These are phyloP conservation scores for Chloris gayana DNA, from an alignment of 176 grass and related monocot genomes.

Conservation along the genomic window DNA sequence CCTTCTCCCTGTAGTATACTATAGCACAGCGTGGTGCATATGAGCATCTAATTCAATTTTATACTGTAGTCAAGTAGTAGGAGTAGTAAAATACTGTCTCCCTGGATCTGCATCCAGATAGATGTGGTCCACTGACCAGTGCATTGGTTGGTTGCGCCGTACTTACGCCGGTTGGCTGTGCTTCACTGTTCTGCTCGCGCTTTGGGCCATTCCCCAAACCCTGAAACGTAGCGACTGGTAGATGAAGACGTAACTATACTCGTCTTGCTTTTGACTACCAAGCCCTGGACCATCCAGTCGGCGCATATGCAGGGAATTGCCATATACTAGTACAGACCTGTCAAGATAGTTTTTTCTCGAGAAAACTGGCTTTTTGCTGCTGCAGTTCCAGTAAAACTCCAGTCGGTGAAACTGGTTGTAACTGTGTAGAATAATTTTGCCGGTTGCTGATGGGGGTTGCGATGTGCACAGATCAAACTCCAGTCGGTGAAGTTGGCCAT, in stretches of 20 bases:
- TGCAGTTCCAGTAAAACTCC: too few relatives aligned
- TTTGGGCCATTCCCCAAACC: background rate
- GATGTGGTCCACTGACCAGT: background rate
- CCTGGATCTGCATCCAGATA: background rate
- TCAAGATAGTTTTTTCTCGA: background rate
- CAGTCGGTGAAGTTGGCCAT: slow-evolving; percentile 86
- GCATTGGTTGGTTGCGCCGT: slow-evolving; percentile 1
- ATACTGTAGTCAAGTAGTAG: background rate
- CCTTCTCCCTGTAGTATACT: background rate
- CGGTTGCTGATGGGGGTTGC: slow-evolving; percentile 4
- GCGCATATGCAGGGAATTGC: background rate
- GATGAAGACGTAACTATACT: background rate
- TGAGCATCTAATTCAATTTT: background rate
- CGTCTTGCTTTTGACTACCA: background rate
- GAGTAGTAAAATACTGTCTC: background rate
- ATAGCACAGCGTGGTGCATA: background rate
- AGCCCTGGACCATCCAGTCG: background rate
- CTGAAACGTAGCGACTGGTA: background rate
- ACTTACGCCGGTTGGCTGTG: background rate
- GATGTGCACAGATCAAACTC: slow-evolving; percentile 74
- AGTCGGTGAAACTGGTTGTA: too few relatives aligned
- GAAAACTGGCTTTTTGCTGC: background rate
- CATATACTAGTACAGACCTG: too few relatives aligned
- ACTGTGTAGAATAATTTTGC: background rate
- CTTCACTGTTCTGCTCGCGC: background rate